Evolutionary conservation across 208 protist genomes (phyloP).

Genomic region (Leishmania major): DNA sequence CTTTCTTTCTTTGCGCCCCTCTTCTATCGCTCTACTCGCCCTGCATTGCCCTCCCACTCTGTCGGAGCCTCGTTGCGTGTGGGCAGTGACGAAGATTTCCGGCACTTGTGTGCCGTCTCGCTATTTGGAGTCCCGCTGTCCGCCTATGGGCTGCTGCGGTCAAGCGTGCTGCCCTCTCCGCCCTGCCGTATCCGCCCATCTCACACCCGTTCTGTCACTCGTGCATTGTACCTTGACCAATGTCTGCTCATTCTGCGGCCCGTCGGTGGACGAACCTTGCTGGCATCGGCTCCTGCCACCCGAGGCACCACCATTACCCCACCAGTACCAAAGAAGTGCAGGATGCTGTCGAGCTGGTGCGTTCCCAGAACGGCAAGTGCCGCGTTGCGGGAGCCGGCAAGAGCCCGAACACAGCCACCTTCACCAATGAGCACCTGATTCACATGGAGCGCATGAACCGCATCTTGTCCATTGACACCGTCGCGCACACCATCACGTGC

Average conservation of each 20-base stretch:
- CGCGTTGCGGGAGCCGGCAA: conserved; percentile 62
- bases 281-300: conserved; percentile 50
- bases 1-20: neutral
- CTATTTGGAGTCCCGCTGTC: neutral
- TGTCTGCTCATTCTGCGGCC: neutral
- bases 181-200: too few relatives aligned
- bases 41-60: too few relatives aligned
- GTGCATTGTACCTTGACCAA: neutral
- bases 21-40: neutral
- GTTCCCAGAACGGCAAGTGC: conserved; percentile 34
- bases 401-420: conserved; percentile 66
- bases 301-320: conserved; percentile 56
- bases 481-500: conserved; percentile 40
- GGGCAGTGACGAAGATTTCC: neutral
- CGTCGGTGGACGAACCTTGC: conserved; percentile 67
- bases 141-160: neutral
- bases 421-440: conserved; percentile 56
- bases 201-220: neutral
- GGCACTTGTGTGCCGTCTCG: neutral
- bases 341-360: conserved; percentile 29
- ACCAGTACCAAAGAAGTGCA: conserved; percentile 30
- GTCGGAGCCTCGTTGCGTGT: neutral
- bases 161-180: neutral
- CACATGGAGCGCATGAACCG: conserved; percentile 56
- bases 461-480: conserved; percentile 52